Evolutionary conservation across 2,329 filamentous ascomycete species (phyloP).

Genomic region (Xylariaceae sp.): DNA sequence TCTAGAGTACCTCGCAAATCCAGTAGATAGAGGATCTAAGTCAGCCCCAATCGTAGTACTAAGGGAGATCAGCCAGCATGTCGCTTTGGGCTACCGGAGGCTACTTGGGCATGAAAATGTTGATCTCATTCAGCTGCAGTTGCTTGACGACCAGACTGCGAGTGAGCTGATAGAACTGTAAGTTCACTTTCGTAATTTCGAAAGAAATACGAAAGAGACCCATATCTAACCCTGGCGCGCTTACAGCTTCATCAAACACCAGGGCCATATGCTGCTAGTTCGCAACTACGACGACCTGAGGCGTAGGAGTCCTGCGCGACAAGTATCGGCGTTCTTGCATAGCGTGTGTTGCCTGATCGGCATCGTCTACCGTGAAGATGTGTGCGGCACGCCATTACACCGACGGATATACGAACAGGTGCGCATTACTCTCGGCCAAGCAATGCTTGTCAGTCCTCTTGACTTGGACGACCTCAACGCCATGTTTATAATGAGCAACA

Average conservation of each 20-base stretch:
- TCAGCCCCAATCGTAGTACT: conserved; percentile 42
- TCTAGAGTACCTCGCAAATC: conserved; percentile 38
- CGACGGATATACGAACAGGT: conserved; percentile 49
- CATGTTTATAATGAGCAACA: conserved; percentile 47
- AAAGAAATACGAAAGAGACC: neutral
- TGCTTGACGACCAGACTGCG: conserved; percentile 41
- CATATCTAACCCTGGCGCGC: neutral
- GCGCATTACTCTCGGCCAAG: conserved; percentile 46
- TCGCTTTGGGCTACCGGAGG: conserved; percentile 37
- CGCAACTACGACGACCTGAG: conserved; percentile 35
- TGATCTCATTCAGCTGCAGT: conserved; percentile 40
- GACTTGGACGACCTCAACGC: conserved; percentile 49
- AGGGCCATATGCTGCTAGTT: conserved; percentile 39
- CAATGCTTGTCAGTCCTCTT: conserved; percentile 47
- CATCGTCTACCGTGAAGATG: conserved; percentile 43
- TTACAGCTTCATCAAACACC: conserved; percentile 38
- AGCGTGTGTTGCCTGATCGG: conserved; percentile 49
- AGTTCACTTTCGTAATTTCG: conserved; percentile 14
- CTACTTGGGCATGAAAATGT: conserved; percentile 36
- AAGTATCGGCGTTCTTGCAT: conserved; percentile 47
- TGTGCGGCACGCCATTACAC: conserved; percentile 40
- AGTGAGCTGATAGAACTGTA: conserved; percentile 40
- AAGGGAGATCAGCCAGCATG: conserved; percentile 40
- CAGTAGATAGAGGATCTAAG: conserved; percentile 40
- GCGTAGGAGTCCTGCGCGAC: conserved; percentile 42